Conservation (phyloP, 352 stramenopile species). For the Pythium utonaiense region DNA sequence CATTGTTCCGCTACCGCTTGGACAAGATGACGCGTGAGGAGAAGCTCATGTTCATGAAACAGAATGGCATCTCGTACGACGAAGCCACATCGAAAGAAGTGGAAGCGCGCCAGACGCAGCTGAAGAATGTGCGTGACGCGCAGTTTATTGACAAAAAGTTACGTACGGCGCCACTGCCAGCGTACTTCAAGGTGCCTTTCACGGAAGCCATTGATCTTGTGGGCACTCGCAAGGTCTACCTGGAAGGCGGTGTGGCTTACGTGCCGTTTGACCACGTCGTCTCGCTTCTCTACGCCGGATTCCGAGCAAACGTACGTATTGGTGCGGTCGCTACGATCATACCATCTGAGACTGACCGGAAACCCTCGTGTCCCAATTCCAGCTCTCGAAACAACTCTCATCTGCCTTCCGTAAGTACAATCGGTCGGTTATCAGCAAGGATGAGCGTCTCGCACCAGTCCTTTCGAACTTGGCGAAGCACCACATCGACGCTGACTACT, state of each 20-base stretch:
- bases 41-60: conserved; percentile 86
- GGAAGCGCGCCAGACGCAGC: conserved; percentile 47
- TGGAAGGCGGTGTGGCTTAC: conserved; percentile 93
- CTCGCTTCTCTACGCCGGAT: conserved; percentile 92
- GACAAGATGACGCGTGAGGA: conserved; percentile 89
- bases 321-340: too few species aligned
- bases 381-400: conserved; percentile 91
- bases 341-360: too few species aligned
- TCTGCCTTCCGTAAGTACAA: conserved; percentile 87
- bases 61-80: conserved; percentile 80
- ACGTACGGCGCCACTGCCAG: conserved; percentile 42
- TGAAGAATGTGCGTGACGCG: conserved; percentile 71
- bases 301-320: conserved; percentile 79
- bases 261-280: conserved; percentile 94
- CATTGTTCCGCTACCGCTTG: conserved; percentile 91
- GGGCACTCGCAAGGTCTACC: conserved; percentile 88
- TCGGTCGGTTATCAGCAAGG: conserved; percentile 87
- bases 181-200: conserved; percentile 97
- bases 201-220: conserved; percentile 94
- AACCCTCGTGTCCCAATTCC: too few species aligned
- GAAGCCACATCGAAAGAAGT: conserved; percentile 65
- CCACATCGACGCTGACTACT: conserved; percentile 93
- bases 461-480: conserved; percentile 96
- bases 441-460: conserved; percentile 92
- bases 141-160: conserved; percentile 42